phyloP scores from a whole-genome alignment of 2,329 filamentous ascomycete genomes.

The Ceratocystis eucalypticola region DNA sequence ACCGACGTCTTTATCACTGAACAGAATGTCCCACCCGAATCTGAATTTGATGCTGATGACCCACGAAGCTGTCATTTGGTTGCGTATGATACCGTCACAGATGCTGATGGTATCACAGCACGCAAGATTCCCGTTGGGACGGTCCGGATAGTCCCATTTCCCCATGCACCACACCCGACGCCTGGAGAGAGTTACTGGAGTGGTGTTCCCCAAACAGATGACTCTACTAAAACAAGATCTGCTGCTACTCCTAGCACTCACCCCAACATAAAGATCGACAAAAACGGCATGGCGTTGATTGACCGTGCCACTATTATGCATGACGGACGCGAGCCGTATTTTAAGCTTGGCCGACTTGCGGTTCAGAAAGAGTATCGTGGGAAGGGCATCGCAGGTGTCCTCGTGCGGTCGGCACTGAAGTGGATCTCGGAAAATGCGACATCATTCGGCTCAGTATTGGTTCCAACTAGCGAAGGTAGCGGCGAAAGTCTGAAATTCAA shows the following conservation, averaged over 20 bases:
- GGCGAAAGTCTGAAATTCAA: conserved; percentile 35
- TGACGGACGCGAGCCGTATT: conserved; percentile 57
- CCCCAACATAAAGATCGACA: conserved; percentile 19
- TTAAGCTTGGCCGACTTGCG: conserved; percentile 70
- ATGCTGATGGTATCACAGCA: conserved; percentile 28
- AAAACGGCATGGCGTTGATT: conserved; percentile 18
- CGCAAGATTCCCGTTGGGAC: conserved; percentile 51
- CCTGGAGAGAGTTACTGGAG: conserved; percentile 37
- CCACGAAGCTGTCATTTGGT: conserved; percentile 73
- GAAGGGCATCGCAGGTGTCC: conserved; percentile 46
- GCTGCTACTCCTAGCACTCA: neutral
- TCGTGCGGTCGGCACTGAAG: conserved; percentile 53
- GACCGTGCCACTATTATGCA: conserved; percentile 40
- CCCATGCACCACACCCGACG: conserved; percentile 52
- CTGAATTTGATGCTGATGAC: conserved; percentile 75
- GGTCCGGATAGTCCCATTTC: conserved; percentile 69
- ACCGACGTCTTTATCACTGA: conserved; percentile 48
- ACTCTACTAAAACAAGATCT: neutral
- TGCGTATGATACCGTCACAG: conserved; percentile 47
- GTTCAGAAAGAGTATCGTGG: conserved; percentile 53
- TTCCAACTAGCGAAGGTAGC: conserved; percentile 34
- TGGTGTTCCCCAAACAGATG: conserved; percentile 27
- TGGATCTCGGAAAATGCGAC: conserved; percentile 52
- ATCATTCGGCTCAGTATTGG: conserved; percentile 29
- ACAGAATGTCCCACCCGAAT: conserved; percentile 44